Base-by-base conservation (phyloP, 2,329 filamentous ascomycete species). In the Knufia petricola region DNA sequence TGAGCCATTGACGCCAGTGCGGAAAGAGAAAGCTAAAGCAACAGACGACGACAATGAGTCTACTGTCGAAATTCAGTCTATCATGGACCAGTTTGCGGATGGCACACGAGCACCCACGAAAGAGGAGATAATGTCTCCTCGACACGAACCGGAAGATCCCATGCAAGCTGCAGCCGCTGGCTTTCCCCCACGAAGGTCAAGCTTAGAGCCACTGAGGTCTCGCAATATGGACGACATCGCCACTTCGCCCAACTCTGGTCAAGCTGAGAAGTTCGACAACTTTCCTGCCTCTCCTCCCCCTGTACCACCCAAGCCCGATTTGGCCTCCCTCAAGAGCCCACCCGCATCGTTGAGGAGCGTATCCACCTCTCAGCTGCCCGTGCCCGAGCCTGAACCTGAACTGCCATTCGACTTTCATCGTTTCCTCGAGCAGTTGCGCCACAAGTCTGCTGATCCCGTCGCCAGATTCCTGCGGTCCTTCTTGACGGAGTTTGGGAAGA, bases 381-480 rank as follows among this genome's bases (percentile, higher is more conserved):
- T 81, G 6, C 85, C 85, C 0, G 84, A 85, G 50, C 85, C 85
- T 0, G 92, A 96, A 63, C 84, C 89, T 6, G 77, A 84, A 39
- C 77, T 94, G 23, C 87, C 89, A 0, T 98, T 98, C 59, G 92
- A 98, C 67, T 98, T 98, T 60, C 92, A 98, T 66, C 81, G 92
- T 13, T 98, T 98, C 63, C 72, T 98, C 40, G 92, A 96, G 64
- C 92, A 98, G 66, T 73, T 98, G 26, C 84, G 92, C 52, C 92
- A 98, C 67, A 87, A 90, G 56, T 95, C 94, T 50, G 94, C 92
- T n/a, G 94, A 98, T 60, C 92, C 94, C 1, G 90, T 98, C 1
- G 94, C 94, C 3, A 85, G 90, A 55, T 98, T 95, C 62, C 75
- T 98, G 39, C 86, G 94, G 55, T 96, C 92, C 0, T 98, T 98